Base-by-base conservation (phyloP, 495 filamentous ascomycete genomes). In the Filosporella fistucella region DNA sequence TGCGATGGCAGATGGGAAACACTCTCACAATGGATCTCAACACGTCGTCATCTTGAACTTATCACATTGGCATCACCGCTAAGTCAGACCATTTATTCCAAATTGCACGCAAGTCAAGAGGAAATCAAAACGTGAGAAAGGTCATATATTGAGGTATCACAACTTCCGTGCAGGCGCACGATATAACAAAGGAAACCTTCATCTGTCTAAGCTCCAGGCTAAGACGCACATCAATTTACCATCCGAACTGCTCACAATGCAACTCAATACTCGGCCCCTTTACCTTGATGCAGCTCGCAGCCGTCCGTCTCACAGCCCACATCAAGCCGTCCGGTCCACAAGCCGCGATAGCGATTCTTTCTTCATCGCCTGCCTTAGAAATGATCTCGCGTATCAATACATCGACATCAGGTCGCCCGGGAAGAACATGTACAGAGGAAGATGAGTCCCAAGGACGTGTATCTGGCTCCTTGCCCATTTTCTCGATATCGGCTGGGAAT, bases 191-290 rank as follows among this genome's bases (percentile, higher is more conserved):
- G n/a, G n/a, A n/a, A n/a, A n/a, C n/a, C n/a, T n/a, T n/a, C n/a
- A n/a, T n/a, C n/a, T n/a, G n/a, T n/a, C n/a, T n/a, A n/a, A n/a
- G n/a, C n/a, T n/a, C n/a, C n/a, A n/a, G n/a, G n/a, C n/a, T n/a
- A n/a, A n/a, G n/a, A n/a, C n/a, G n/a, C n/a, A n/a, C n/a, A n/a
- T n/a, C n/a, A 39, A 35, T 20, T 33, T 34, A 77, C 72, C 72
- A 80, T 3, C 71, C 74, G 52, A 81, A 81, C 58, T 76, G 67
- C 52, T 77, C 75, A 48, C 70, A 74, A 56, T 79, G 74, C 40
- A 78, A 56, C 54, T 78, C 74, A 11, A 79, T 65, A 17, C 66
- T 73, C 2, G 75, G 72, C 5, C 76, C 76, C 7, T 65, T 63
- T 1, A 71, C 60, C 0, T 59, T 61, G 12, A 80, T 77, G 49